Conservation (phyloP, 257 asterid species). For the Solanum ossicruentum region DNA sequence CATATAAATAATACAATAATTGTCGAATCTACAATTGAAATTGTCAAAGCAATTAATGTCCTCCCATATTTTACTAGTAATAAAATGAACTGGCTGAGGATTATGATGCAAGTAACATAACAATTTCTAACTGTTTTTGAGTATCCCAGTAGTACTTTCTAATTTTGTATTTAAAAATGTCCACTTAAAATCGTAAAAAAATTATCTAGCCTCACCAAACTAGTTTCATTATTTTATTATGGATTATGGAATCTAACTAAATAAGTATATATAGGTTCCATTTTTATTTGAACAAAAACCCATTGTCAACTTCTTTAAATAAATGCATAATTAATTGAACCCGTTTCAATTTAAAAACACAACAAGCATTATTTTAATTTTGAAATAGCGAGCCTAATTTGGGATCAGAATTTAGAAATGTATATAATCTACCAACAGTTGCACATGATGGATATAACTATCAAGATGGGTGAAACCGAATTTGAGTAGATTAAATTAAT, state of each 20-base stretch:
- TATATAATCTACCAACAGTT: neutral
- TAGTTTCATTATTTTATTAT: neutral
- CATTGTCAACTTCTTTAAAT: neutral
- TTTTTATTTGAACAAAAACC: neutral
- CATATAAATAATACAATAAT: neutral
- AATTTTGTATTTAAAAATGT: neutral
- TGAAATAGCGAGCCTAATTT: neutral
- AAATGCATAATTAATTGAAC: neutral
- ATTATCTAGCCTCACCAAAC: neutral
- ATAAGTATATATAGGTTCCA: neutral
- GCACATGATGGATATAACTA: neutral
- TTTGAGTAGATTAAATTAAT: too few relatives aligned
- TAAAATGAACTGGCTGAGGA: neutral
- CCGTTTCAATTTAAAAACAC: neutral
- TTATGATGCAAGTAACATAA: neutral
- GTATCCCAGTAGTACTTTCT: neutral
- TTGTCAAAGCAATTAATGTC: neutral
- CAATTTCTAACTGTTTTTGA: neutral
- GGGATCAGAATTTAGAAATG: neutral
- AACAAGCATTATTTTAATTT: neutral
- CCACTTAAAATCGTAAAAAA: neutral
- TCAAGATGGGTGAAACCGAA: rapidly evolving
- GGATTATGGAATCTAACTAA: neutral
- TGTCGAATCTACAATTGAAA: neutral
- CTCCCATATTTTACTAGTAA: neutral